Evolutionary conservation across 805 yeast species (phyloP), one percentile per base, ranked within the genome.

Genomic region (Naumovozyma dairenensis): DNA sequence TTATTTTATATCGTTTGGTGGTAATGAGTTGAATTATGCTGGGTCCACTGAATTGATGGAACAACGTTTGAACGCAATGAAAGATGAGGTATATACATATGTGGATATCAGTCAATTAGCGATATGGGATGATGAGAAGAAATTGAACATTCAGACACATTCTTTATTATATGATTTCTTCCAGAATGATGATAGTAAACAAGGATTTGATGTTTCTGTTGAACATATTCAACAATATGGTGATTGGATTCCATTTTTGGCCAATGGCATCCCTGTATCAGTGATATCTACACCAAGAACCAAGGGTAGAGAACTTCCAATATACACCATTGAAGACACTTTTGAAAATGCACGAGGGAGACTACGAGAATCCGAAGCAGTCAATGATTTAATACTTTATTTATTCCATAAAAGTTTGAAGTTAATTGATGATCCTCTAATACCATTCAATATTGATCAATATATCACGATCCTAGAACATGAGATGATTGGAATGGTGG

Each of bases 1-100:
- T n/a, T 77, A 77, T 47, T 85, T 87, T 59, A 74, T 75, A 0
- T 82, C 94, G 0, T 82, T 80, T 60, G 93, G 86, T 46, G 95
- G 81, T 1, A 62, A 80, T 0, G 74, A 77, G 37, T 84, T 79
- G 43, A 86, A 85, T 50, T 62, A 69, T 45, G 93, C 89, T 0
- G 96, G 96, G 0, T 65, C 82, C 10, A 67, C 86, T 0, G 86
- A 80, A 48, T 75, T 86, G 71, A 66, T 77, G 5, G 80, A 79
- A 46, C 57, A 63, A 21, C 67, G 69, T 35, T 55, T 62, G 10
- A 67, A 68, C 22, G 67, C 65, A 21, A 60, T 84, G 14, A 58
- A 63, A 34, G 64, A 71, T 28, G 77, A 77, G 42, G 79, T 80
- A 0, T 74, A 71, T 46, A 66, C 83, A 0, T 80, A 80, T 46